These are phyloP conservation scores for Talaromyces proteolyticus DNA, from an alignment of 495 filamentous ascomycete genomes.

Conservation along the genomic window DNA sequence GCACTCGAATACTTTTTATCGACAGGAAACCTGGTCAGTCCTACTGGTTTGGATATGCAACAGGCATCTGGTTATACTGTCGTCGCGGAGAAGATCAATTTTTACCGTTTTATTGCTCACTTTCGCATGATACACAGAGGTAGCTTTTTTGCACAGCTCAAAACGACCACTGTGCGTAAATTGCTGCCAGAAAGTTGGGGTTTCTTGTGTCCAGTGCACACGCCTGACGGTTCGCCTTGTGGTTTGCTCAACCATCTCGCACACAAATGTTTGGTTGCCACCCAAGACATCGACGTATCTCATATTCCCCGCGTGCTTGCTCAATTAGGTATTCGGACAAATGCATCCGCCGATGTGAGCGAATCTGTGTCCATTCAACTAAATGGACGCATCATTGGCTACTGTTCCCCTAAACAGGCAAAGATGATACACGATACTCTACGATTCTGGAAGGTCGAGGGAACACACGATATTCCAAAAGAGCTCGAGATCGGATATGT, in stretches of 20 bases:
- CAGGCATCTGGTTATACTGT: conserved; percentile 93
- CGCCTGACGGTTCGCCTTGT: conserved; percentile 91
- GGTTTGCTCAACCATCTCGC: conserved; percentile 92
- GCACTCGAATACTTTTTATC: conserved; percentile 92
- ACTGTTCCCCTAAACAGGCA: conserved; percentile 78
- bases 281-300: conserved; percentile 62
- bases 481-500: conserved; percentile 90
- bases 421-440: conserved; percentile 74
- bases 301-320: conserved; percentile 63
- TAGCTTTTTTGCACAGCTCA: conserved; percentile 95
- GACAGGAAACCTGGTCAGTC: conserved; percentile 87
- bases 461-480: conserved; percentile 73
- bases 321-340: conserved; percentile 68
- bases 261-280: conserved; percentile 89
- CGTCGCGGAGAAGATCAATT: conserved; percentile 98
- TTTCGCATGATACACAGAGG: conserved; percentile 99
- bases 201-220: conserved; percentile 96
- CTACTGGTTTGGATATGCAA: conserved; percentile 87
- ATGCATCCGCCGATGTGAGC: conserved; percentile 65
- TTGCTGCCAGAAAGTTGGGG: conserved; percentile 95
- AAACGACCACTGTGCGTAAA: conserved; percentile 95
- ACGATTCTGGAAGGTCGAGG: conserved; percentile 92
- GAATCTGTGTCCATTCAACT: conserved; percentile 85
- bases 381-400: conserved; percentile 85
- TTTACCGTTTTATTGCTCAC: conserved; percentile 96